Evolutionary conservation across 345 rosid genomes (phyloP).

Genomic region (Pistacia integerrima): DNA sequence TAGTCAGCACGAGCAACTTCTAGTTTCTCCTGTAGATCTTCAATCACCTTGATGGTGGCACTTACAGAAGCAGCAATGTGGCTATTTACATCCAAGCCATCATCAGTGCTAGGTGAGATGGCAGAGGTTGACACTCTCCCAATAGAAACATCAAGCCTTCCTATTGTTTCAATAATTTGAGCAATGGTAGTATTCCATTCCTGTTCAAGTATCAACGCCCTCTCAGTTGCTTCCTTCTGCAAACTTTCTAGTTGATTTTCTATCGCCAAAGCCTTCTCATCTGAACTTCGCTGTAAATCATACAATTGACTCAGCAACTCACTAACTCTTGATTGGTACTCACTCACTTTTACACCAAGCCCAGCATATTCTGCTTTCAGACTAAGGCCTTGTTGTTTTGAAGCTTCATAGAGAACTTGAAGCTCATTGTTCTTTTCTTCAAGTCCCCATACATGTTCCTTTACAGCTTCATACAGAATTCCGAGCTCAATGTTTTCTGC

Average conservation of each 20-base stretch:
- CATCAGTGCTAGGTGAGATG: conserved; percentile 28
- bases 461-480: conserved; percentile 61
- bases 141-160: conserved; percentile 55
- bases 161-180: conserved; percentile 51
- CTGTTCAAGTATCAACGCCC: conserved; percentile 51
- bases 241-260: conserved; percentile 52
- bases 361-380: conserved; percentile 53
- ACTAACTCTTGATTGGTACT: conserved; percentile 38
- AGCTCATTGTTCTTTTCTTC: conserved; percentile 50
- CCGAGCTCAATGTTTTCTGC: conserved; percentile 56
- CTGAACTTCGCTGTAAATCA: conserved; percentile 50
- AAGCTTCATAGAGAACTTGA: conserved; percentile 45
- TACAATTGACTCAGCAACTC: conserved; percentile 63
- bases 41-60: conserved; percentile 54
- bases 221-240: conserved; percentile 54
- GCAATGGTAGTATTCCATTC: conserved; percentile 48
- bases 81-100: conserved; percentile 44
- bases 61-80: conserved; percentile 49
- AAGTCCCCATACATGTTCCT: conserved; percentile 44
- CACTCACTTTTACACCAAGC: conserved; percentile 45
- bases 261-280: conserved; percentile 42
- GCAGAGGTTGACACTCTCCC: conserved; percentile 33
- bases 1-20: conserved; percentile 45
- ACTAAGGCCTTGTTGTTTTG: conserved; percentile 41
- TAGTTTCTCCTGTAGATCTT: conserved; percentile 57